Evolutionary conservation across 768 basidiomycete genomes (phyloP).

Genomic region (Collybia nuda): DNA sequence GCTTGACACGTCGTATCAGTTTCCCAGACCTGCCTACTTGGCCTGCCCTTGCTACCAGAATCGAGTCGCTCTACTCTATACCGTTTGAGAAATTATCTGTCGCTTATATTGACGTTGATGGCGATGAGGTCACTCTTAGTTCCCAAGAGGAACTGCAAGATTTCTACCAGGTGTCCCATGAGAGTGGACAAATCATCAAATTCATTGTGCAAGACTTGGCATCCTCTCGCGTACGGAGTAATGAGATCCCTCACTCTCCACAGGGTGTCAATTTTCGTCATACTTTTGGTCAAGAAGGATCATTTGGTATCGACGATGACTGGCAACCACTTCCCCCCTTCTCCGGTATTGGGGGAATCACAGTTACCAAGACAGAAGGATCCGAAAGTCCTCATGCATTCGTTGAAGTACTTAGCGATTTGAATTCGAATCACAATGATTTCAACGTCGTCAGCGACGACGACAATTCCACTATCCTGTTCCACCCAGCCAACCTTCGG

Average conservation of each 20-base stretch:
- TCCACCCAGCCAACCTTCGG: slow-evolving; percentile 11
- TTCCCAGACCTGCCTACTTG: slow-evolving; percentile 57
- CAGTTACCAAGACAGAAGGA: slow-evolving; percentile 25
- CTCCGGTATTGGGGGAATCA: slow-evolving; percentile 35
- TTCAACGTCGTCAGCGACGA: slow-evolving; percentile 24
- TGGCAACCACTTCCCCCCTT: slow-evolving; percentile 57
- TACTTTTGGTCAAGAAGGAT: slow-evolving; percentile 51
- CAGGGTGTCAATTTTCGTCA: slow-evolving; percentile 43
- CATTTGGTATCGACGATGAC: slow-evolving; percentile 52
- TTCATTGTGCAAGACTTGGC: slow-evolving; percentile 65
- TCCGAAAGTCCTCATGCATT: slow-evolving; percentile 57
- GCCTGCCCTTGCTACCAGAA: slow-evolving; percentile 47
- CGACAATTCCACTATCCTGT: slow-evolving; percentile 29
- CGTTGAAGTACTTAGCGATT: slow-evolving; percentile 52
- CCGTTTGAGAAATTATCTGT: slow-evolving; percentile 60
- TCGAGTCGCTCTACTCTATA: slow-evolving; percentile 52
- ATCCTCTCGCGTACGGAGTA: slow-evolving; percentile 27
- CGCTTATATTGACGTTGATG: slow-evolving; percentile 71
- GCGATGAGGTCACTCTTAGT: slow-evolving; percentile 76
- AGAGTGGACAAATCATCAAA: slow-evolving; percentile 41
- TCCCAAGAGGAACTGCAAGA: slow-evolving; percentile 78
- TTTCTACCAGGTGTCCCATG: slow-evolving; percentile 47
- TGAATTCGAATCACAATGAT: slow-evolving; percentile 19
- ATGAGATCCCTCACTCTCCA: slow-evolving; percentile 29
- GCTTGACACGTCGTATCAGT: slow-evolving; percentile 57